A percentile compares a stretch with the other conserved stretches of the same genome.
Conservation (phyloP, 2,329 filamentous ascomycete species). For the Penicillium sp. region DNA sequence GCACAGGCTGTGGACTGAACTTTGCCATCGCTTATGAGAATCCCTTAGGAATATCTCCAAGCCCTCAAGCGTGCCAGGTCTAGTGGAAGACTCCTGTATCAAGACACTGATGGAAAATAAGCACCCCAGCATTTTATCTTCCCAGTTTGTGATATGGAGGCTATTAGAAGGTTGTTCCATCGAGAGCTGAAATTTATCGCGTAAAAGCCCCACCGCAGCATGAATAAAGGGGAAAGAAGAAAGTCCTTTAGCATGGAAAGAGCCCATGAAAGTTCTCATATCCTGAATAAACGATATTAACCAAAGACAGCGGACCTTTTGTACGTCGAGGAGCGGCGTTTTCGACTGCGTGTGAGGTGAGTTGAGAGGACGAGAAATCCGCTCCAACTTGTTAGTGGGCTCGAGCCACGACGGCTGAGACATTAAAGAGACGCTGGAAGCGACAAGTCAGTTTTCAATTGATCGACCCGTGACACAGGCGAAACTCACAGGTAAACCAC, state of each 20-base stretch:
- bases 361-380: conserved; percentile 15
- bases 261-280: conserved; percentile 33
- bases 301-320: conserved; percentile 34
- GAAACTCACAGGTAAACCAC: conserved; percentile 35
- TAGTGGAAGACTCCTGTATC: conserved; percentile 28
- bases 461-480: neutral
- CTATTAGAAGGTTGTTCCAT: neutral
- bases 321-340: conserved; percentile 20
- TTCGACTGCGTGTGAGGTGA: neutral
- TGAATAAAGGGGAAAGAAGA: conserved; percentile 17
- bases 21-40: conserved; percentile 11
- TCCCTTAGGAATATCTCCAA: conserved; percentile 14
- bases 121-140: conserved; percentile 17
- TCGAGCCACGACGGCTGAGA: conserved; percentile 35
- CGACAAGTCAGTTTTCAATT: neutral
- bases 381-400: conserved; percentile 26
- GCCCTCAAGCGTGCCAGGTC: conserved; percentile 5
- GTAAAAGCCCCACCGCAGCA: conserved; percentile 20
- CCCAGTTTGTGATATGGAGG: neutral
- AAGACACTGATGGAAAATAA: conserved; percentile 25
- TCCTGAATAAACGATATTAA: conserved; percentile 36
- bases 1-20: conserved; percentile 16
- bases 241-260: conserved; percentile 19
- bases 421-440: conserved; percentile 34
- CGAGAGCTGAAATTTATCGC: conserved; percentile 15